Base-by-base conservation (phyloP, 768 basidiomycete species). In the Mycena kentingensis region DNA sequence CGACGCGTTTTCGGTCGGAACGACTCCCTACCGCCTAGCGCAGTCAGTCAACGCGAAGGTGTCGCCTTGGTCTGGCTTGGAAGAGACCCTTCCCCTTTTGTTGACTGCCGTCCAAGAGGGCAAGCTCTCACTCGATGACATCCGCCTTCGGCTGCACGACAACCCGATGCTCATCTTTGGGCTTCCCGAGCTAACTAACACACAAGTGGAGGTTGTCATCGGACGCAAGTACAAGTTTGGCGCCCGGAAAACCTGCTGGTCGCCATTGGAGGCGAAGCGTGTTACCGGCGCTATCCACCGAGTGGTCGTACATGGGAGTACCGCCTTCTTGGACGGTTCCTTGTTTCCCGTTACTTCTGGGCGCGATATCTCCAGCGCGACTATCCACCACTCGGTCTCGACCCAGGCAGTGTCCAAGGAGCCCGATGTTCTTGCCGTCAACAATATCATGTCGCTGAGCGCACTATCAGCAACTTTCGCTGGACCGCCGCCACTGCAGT, bases 111-210 rank as follows among this genome's bases (percentile, higher is more conserved):
- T 97, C 16, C 72, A 79, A 3, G 80, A 89, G 10, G 88, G 89
- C 8, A 84, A 83, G 28, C 76, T 98, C 24, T 89, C 88, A 0
- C 75, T 97, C 49, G 83, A 90, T 34, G 92, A 90, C 66, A 84
- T 99, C 59, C 84, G 83, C 29, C 65, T 76, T n/a, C 84, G 93
- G 41, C 68, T 98, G 16, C 85, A 93, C 65, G 94, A 98, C 63
- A 98, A 97, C 69, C 96, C 97, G 2, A 81, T 89, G 18, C 79
- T 83, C 34, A 98, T 99, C 65, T 97, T 98, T 66, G 87, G 87
- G 28, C 78, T 98, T 12, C 87, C 92, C 0, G 93, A 97, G 57
- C 91, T 93, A 64, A 65, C 80, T 5, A 81, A 92, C 54, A 93
- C 94, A 1, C 88, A 87, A 57, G 90, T 97, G 31, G 97, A 99